Conservation (phyloP, 2,329 filamentous ascomycete genomes). For the Scedosporium aurantiacum region DNA sequence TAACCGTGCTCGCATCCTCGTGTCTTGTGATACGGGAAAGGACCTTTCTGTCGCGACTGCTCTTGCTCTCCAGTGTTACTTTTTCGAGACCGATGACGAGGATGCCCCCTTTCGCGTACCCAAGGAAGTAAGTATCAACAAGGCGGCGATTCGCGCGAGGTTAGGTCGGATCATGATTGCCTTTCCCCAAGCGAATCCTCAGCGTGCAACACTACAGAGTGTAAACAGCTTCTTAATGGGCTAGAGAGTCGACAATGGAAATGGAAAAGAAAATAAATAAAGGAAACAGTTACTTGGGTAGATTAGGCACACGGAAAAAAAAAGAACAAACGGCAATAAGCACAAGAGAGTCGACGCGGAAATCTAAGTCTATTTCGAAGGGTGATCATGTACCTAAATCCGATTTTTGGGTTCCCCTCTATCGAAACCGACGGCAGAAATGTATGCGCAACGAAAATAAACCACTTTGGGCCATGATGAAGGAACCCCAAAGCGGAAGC, state of each 20-base stretch:
- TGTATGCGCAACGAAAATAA: constrained; percentile 6
- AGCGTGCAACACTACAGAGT: constrained; percentile 74
- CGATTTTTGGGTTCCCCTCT: not conserved
- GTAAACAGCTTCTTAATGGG: constrained; percentile 85
- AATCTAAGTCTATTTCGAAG: not conserved
- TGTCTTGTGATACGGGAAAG: constrained; percentile 67
- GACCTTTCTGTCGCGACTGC: constrained; percentile 72
- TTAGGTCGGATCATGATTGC: constrained; percentile 74
- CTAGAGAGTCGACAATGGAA: constrained; percentile 16
- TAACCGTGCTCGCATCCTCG: constrained; percentile 26
- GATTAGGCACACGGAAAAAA: not conserved
- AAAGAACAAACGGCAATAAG: not conserved
- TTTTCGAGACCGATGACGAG: constrained; percentile 45
- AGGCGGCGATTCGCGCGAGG: constrained; percentile 63
- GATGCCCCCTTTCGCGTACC: constrained; percentile 31
- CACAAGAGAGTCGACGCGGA: not conserved
- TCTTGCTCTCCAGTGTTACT: constrained; percentile 64
- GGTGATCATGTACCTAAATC: not conserved
- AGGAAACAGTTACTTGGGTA: not conserved
- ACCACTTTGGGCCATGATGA: constrained; percentile 5
- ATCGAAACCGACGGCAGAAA: not conserved
- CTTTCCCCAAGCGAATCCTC: constrained; percentile 72
- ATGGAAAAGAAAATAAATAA: constrained; percentile 4
- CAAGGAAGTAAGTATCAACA: constrained; percentile 41
- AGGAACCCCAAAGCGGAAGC: too few species aligned